Evolutionary conservation across 805 yeast species (phyloP).

Genomic region (Starmerella apis): DNA sequence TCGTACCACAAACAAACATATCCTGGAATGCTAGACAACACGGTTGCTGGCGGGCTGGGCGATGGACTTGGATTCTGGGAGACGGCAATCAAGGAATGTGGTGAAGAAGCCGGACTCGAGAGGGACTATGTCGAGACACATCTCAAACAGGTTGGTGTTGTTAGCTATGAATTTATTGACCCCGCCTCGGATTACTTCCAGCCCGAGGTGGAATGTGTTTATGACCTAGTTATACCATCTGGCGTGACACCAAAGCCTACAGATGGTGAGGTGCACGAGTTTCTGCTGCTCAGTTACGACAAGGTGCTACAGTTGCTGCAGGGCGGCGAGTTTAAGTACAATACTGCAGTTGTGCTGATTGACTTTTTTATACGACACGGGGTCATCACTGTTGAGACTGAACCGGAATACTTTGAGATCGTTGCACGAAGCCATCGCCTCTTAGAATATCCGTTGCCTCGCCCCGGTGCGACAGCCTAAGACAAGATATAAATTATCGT

Average conservation of each 20-base stretch:
- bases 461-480: not conserved
- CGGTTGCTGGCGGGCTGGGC: conserved; percentile 92
- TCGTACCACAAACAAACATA: conserved; percentile 70
- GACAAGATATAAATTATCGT: not conserved
- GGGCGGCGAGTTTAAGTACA: conserved; percentile 71
- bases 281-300: conserved; percentile 49
- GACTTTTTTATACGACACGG: conserved; percentile 90
- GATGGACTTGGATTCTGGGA: conserved; percentile 64
- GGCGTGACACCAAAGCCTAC: conserved; percentile 44
- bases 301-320: conserved; percentile 45
- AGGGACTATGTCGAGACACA: conserved; percentile 40
- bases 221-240: conserved; percentile 48
- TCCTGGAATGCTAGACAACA: conserved; percentile 86
- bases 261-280: conserved; percentile 70
- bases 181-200: conserved; percentile 53
- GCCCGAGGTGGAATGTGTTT: conserved; percentile 79
- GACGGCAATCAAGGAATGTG: conserved; percentile 74
- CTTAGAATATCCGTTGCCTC: conserved; percentile 53
- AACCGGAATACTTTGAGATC: conserved; percentile 55
- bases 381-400: conserved; percentile 50
- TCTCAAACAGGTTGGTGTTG: conserved; percentile 48
- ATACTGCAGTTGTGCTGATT: conserved; percentile 66
- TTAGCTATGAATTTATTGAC: conserved; percentile 45
- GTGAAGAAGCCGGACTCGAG: conserved; percentile 79
- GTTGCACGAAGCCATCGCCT: conserved; percentile 51